Base-by-base conservation (phyloP, 1,284 basidiomycete species). In the Porogramme epimiltina region DNA sequence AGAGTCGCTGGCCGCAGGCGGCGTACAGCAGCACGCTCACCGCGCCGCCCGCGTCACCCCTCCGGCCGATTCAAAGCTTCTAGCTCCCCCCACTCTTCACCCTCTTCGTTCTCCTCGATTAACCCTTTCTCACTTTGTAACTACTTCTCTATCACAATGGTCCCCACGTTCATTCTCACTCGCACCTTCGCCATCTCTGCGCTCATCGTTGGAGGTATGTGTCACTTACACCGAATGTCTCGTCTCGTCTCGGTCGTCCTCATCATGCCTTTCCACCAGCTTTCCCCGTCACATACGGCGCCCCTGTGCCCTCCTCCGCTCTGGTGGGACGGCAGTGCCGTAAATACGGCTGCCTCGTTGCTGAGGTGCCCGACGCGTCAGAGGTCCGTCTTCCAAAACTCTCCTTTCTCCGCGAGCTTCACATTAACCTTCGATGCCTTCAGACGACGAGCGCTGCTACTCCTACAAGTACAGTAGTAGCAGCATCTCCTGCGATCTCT, bases 171-270 rank as follows among this genome's bases (percentile, higher is more conserved):
- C 39, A 58, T 60, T 40, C 48, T 61, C 15, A 56, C 56, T 20
- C 54, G 54, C 31, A 39, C 59, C 20, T 58, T 61, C 31, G 50
- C 54, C 9, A 56, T 61, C 39, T 58, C 59, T 4, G 56, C 59
- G 33, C 45, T 54, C 20, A 36, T 58, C 19, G 49, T 54, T 25
- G 54, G 59, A 36, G 52, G 56, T 61, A 26, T 28, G 38, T 24
- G 18, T 33, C 26, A 16, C 19, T 23, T 18, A 23, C 20, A 4
- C 25, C 9, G n/a, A n/a, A n/a, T n/a, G 28, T 15, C 26, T 15
- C 25, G 22, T n/a, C 10, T n/a, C 3, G 15, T 15, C 18, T 19
- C 33, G 28, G 20, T 13, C 28, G 23, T 38, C 18, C 23, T 50
- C 33, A 40, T 22, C 19, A 38, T 18, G 13, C 38, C 24, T 40